phyloP scores from a whole-genome alignment of 352 stramenopile species.

The Pythium aphanidermatum region DNA sequence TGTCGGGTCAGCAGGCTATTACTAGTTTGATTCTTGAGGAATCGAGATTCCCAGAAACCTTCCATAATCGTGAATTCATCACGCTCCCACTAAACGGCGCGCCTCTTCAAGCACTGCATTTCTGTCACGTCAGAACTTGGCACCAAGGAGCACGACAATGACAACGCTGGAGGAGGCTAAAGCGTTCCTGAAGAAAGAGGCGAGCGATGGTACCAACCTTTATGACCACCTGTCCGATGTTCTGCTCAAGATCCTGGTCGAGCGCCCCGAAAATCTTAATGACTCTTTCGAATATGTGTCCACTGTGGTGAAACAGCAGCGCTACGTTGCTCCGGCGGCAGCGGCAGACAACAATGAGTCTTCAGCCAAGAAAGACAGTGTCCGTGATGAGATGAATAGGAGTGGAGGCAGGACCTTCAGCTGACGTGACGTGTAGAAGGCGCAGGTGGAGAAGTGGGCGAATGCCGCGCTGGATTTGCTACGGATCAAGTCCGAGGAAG shows the following conservation, averaged over 20 bases:
- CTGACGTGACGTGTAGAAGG: constrained; percentile 26
- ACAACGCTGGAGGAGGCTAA: constrained; percentile 85
- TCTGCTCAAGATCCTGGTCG: constrained; percentile 80
- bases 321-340: constrained; percentile 29
- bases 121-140: too few species aligned
- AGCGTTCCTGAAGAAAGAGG: constrained; percentile 83
- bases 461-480: constrained; percentile 56
- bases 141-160: too few species aligned
- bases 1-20: constrained; percentile 56
- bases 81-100: too few species aligned
- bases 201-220: constrained; percentile 63
- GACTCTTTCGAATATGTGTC: constrained; percentile 88
- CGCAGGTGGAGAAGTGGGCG: constrained; percentile 55
- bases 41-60: too few species aligned
- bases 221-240: constrained; percentile 86
- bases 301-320: constrained; percentile 75
- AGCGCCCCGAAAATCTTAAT: constrained; percentile 78
- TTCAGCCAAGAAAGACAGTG: constrained; percentile 44
- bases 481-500: constrained; percentile 45
- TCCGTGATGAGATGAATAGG: constrained; percentile 20
- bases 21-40: too few species aligned
- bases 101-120: too few species aligned
- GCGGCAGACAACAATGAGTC: constrained; percentile 24
- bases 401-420: too few species aligned
- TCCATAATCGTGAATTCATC: too few species aligned